Conservation (phyloP, 2,329 filamentous ascomycete genomes). For the Diaporthe velutina region DNA sequence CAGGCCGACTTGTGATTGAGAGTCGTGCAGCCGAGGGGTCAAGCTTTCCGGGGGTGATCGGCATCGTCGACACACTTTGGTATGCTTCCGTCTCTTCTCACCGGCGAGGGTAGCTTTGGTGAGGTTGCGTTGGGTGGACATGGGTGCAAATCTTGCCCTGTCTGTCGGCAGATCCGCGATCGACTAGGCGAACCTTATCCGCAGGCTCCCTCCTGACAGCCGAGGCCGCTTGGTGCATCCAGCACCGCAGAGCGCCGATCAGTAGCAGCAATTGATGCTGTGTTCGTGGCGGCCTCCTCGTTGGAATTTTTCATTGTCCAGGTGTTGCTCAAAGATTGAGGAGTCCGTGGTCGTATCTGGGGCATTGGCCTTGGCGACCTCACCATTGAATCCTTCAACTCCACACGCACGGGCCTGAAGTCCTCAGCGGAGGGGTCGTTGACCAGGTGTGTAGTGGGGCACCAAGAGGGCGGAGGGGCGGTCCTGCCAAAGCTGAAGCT, state of each 20-base stretch:
- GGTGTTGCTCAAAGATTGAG: background rate
- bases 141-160: constrained; percentile 23
- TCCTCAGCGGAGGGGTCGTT: constrained; percentile 12
- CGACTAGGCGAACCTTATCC: constrained; percentile 27
- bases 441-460: constrained; percentile 24
- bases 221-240: background rate
- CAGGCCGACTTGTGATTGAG: too few relatives aligned
- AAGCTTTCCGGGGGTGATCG: background rate
- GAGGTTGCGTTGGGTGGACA: constrained; percentile 7
- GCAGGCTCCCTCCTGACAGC: constrained; percentile 20
- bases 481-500: constrained; percentile 19
- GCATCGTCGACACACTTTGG: background rate
- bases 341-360: background rate
- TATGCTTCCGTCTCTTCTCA: background rate
- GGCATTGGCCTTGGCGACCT: constrained; percentile 21
- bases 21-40: background rate
- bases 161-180: constrained; percentile 27
- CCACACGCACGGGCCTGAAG: constrained; percentile 27
- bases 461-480: constrained; percentile 12
- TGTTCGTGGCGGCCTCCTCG: background rate
- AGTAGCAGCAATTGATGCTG: background rate
- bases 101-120: background rate
- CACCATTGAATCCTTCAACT: constrained; percentile 19
- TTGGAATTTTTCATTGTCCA: background rate
- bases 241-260: background rate